phyloP scores from a whole-genome alignment of 148 eudicot species.

The Pharnaceum exiguum region DNA sequence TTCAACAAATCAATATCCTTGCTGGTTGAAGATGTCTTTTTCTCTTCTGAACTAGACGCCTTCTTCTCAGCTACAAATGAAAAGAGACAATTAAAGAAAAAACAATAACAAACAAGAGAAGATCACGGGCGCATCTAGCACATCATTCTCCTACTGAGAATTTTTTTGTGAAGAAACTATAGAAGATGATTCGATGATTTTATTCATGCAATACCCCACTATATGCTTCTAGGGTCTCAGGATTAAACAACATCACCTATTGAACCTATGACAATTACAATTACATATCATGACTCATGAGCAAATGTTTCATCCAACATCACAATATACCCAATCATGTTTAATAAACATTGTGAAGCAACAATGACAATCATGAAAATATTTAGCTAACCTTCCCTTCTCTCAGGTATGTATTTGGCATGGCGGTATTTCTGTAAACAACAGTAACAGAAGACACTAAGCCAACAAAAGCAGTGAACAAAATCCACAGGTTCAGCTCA shows the following conservation, averaged over 20 bases:
- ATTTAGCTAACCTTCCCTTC: slow-evolving; percentile 33
- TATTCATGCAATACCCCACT: too few relatives aligned
- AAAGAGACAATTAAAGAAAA: neutral
- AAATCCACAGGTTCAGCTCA: neutral
- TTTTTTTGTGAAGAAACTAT: too few relatives aligned
- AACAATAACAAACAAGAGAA: neutral
- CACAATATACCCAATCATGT: neutral
- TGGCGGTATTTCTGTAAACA: slow-evolving; percentile 38
- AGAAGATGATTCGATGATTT: too few relatives aligned
- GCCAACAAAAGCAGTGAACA: neutral
- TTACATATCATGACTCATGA: too few relatives aligned
- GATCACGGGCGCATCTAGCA: neutral
- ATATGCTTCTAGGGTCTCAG: too few relatives aligned
- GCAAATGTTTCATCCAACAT: too few relatives aligned
- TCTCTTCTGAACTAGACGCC: slow-evolving; percentile 26
- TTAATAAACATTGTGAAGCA: neutral
- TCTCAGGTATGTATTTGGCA: slow-evolving; percentile 41
- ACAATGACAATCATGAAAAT: neutral
- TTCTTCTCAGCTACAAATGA: slow-evolving; percentile 21
- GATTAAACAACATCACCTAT: too few relatives aligned
- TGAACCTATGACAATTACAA: too few relatives aligned
- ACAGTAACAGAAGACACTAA: neutral
- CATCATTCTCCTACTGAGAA: neutral
- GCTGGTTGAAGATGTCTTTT: slow-evolving; percentile 15
- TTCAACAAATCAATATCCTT: slow-evolving; percentile 13